These are phyloP conservation scores for Aspergillus brasiliensis DNA, from an alignment of 2,329 filamentous ascomycete genomes.

Conservation along the genomic window DNA sequence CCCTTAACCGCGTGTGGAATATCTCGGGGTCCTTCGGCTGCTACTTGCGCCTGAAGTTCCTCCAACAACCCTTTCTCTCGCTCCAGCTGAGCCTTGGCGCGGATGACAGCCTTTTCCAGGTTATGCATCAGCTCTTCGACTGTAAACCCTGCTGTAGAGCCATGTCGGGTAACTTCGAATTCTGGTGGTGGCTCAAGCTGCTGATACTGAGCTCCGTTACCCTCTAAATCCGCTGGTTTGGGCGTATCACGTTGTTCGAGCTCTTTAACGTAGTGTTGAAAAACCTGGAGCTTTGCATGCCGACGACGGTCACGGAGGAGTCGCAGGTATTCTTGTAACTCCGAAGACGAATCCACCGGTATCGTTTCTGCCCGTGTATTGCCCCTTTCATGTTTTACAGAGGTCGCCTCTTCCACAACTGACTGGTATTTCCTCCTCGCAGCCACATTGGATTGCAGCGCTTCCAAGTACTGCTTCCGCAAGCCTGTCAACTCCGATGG, in stretches of 20 bases:
- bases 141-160: conserved; percentile 17
- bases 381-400: conserved; percentile 29
- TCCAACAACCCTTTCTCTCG: conserved; percentile 39
- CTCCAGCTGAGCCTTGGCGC: conserved; percentile 39
- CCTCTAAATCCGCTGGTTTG: conserved; percentile 25
- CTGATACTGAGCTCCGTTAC: conserved; percentile 15
- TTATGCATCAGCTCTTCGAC: conserved; percentile 40
- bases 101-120: conserved; percentile 43
- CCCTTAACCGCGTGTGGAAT: conserved; percentile 26
- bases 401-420: conserved; percentile 34
- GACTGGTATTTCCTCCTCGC: conserved; percentile 43
- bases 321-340: conserved; percentile 43
- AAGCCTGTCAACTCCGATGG: conserved; percentile 43
- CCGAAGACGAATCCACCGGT: conserved; percentile 24
- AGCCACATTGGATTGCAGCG: conserved; percentile 45
- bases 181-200: conserved; percentile 20
- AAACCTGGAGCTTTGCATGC: too few relatives aligned
- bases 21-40: conserved; percentile 12
- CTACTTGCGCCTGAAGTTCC: conserved; percentile 31
- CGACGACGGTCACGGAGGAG: conserved; percentile 24
- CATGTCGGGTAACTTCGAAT: conserved; percentile 16
- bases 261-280: conserved; percentile 40
- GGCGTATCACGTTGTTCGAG: conserved; percentile 34
- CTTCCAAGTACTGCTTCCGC: conserved; percentile 49
- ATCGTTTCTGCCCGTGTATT: conserved; percentile 17